Evolutionary conservation across 1,284 basidiomycete genomes (phyloP).

Genomic region (Testicularia cyperi): DNA sequence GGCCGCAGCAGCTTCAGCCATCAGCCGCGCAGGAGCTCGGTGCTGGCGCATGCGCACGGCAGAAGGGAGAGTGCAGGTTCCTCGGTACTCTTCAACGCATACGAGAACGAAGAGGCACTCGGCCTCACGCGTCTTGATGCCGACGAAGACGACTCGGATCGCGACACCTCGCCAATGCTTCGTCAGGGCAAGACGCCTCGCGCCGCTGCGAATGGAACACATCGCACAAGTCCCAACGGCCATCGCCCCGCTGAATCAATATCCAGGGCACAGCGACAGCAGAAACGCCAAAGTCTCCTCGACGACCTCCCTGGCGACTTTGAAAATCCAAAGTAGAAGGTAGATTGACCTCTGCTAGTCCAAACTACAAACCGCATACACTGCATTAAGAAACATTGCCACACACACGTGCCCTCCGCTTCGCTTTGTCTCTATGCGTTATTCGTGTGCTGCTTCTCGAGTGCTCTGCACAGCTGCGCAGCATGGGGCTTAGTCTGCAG

Average conservation of each 20-base stretch:
- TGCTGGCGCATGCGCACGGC: slow-evolving; percentile 21
- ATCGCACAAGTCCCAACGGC: slow-evolving; percentile 2
- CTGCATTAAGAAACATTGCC: too few relatives aligned
- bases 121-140: slow-evolving; percentile 48
- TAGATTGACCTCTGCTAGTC: neutral
- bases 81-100: slow-evolving; percentile 48
- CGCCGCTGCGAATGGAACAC: neutral
- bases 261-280: slow-evolving; percentile 14
- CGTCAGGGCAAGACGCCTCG: slow-evolving; percentile 25
- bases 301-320: slow-evolving; percentile 21
- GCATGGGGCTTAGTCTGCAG: too few relatives aligned
- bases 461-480: too few relatives aligned
- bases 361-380: too few relatives aligned
- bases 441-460: too few relatives aligned
- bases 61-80: slow-evolving; percentile 33
- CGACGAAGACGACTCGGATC: slow-evolving; percentile 36
- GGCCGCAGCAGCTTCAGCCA: slow-evolving; percentile 21
- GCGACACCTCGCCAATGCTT: slow-evolving; percentile 29
- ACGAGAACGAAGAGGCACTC: slow-evolving; percentile 49
- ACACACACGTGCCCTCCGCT: too few relatives aligned
- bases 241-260: slow-evolving; percentile 6
- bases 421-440: too few relatives aligned
- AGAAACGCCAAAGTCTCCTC: slow-evolving; percentile 32
- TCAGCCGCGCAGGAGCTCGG: slow-evolving; percentile 10
- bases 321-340: slow-evolving; percentile 8